Evolutionary conservation across 768 basidiomycete genomes (phyloP).

Genomic region (Rhodotorula graminis): DNA sequence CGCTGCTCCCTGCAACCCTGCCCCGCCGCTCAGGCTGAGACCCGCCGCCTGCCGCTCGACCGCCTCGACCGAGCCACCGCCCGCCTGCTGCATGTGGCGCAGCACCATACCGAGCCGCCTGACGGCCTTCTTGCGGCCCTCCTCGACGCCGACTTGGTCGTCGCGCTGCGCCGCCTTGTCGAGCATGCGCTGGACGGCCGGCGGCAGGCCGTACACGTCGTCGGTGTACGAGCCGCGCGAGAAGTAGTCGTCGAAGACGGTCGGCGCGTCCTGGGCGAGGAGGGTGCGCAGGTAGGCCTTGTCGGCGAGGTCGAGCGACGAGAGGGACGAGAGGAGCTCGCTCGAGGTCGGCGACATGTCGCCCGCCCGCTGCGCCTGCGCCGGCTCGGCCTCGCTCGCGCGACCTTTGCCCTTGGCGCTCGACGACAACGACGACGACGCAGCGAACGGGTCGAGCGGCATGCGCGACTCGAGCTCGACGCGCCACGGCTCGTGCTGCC

Average conservation of each 20-base stretch:
- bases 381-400: background rate
- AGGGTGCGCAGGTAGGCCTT: conserved; percentile 27
- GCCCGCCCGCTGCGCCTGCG: background rate
- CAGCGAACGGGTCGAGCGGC: conserved; percentile 20
- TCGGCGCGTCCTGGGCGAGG: conserved; percentile 21
- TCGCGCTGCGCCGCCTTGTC: conserved; percentile 2
- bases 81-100: conserved; percentile 15
- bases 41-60: background rate
- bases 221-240: conserved; percentile 18
- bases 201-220: conserved; percentile 25
- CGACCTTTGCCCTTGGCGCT: background rate
- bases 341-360: conserved; percentile 21
- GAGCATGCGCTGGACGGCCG: conserved; percentile 3
- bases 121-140: conserved; percentile 11
- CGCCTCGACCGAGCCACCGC: background rate
- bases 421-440: background rate
- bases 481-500: background rate
- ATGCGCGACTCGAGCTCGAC: background rate
- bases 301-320: conserved; percentile 26
- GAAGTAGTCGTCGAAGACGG: conserved; percentile 19
- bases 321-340: conserved; percentile 24
- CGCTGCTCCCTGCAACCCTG: too few species aligned
- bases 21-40: background rate
- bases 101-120: conserved; percentile 31
- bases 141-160: background rate